Evolutionary conservation across 2,329 filamentous ascomycete genomes (phyloP).

Genomic region (Passalora sequoiae): DNA sequence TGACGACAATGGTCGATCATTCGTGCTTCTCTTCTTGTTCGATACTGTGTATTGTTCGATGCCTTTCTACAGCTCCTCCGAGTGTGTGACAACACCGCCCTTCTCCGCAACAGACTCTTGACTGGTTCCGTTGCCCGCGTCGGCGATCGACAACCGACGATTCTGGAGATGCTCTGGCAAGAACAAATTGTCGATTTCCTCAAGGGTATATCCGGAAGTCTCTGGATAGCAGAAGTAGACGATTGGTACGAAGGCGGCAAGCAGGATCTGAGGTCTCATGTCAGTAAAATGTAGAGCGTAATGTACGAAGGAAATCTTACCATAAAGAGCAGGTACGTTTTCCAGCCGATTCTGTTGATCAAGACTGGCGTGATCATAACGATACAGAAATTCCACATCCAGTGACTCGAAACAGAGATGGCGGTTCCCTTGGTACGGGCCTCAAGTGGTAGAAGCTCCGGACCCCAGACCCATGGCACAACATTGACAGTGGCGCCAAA

Average conservation of each 20-base stretch:
- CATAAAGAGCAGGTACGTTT: slow-evolving; percentile 48
- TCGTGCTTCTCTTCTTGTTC: too few relatives aligned
- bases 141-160: too few relatives aligned
- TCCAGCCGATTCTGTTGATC: slow-evolving; percentile 45
- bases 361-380: slow-evolving; percentile 40
- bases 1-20: too few relatives aligned
- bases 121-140: too few relatives aligned
- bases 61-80: too few relatives aligned
- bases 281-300: too few relatives aligned
- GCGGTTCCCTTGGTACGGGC: slow-evolving; percentile 53
- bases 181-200: slow-evolving; percentile 30
- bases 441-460: slow-evolving; percentile 41
- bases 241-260: slow-evolving; percentile 46
- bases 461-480: slow-evolving; percentile 31
- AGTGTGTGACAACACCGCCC: too few relatives aligned
- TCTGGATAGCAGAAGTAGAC: slow-evolving; percentile 53
- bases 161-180: too few relatives aligned
- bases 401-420: slow-evolving; percentile 49
- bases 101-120: too few relatives aligned
- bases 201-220: slow-evolving; percentile 23
- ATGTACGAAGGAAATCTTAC: too few relatives aligned
- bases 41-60: too few relatives aligned
- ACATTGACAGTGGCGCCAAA: slow-evolving; percentile 54
- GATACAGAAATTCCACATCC: slow-evolving; percentile 43
- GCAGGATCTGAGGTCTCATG: too few relatives aligned